Base-by-base conservation (phyloP, 2,329 filamentous ascomycete species). In the Penicillium brasilianum region DNA sequence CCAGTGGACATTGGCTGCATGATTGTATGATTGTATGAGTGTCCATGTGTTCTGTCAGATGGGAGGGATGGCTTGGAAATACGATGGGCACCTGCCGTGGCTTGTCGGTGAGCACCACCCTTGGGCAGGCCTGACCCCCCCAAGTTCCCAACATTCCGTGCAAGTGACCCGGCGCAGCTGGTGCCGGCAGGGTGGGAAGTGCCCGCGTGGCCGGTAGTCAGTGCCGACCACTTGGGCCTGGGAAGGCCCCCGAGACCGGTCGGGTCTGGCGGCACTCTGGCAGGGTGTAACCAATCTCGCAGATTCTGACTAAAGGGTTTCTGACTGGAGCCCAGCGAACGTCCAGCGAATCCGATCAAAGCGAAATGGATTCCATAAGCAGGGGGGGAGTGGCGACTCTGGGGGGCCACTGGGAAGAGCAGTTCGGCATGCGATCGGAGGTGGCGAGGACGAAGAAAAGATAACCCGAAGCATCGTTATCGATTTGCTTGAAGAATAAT, bases 41-140 rank as follows among this genome's bases (percentile, higher is more conserved):
- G 25, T 9, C 44, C 44, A 48, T 28, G 44, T 48, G 44, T n/a
- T n/a, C 44, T 48, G 44, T 48, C 44, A 48, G 44, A 48, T 48
- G 22, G 10, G n/a, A n/a, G n/a, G n/a, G n/a, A n/a, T n/a, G n/a
- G 22, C 43, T 46, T 46, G 20, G 43, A n/a, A 16, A 28, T 48
- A 30, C 44, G 25, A 48, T 14, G 22, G 44, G 22, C 44, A 48
- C 22, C 44, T 48, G 25, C 44, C 3, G 13, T 20, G 6, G 20
- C 18, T 28, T 48, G 44, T 48, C 44, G 44, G 44, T 48, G 44
- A 30, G 16, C 14, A 28, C n/a, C n/a, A n/a, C n/a, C n/a, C n/a
- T n/a, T n/a, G n/a, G n/a, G n/a, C n/a, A n/a, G n/a, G n/a, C n/a
- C n/a, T n/a, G n/a, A n/a, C n/a, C n/a, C n/a, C n/a, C n/a, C n/a